These are phyloP conservation scores for Entamoeba moshkovskii DNA, from an alignment of 208 protist species.

Conservation along the genomic window DNA sequence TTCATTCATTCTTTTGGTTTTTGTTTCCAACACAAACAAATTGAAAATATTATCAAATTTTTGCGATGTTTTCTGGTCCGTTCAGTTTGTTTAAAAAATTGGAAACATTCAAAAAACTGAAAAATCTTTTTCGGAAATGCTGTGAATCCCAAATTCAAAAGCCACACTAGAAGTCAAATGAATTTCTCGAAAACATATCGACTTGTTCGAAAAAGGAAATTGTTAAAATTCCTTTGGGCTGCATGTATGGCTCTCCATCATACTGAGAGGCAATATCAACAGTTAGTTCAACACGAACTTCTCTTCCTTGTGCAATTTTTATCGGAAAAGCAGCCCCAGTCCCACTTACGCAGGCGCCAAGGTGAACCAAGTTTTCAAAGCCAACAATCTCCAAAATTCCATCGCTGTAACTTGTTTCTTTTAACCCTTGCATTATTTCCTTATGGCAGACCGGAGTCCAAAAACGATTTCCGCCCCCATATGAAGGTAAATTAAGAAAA, in stretches of 20 bases:
- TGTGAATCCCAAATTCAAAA: too few species aligned
- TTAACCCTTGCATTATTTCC: background rate
- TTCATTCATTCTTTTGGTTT: too few species aligned
- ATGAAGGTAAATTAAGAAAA: background rate
- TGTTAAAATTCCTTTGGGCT: background rate
- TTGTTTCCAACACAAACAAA: too few species aligned
- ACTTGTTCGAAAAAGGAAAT: background rate
- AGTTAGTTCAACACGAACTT: background rate
- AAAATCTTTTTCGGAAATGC: too few species aligned
- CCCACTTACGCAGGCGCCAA: background rate
- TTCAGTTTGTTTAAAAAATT: too few species aligned
- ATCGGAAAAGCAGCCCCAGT: background rate
- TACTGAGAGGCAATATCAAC: background rate
- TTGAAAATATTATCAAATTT: too few species aligned
- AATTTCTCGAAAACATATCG: background rate
- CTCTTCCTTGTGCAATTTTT: background rate
- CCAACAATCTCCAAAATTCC: background rate
- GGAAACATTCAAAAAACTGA: too few species aligned
- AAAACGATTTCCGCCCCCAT: background rate
- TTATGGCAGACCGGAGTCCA: background rate
- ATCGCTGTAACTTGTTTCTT: background rate
- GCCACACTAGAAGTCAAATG: too few species aligned
- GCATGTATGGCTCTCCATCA: background rate
- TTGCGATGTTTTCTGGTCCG: too few species aligned
- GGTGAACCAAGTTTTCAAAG: background rate